Conservation (phyloP, 257 asterid species). For the Penstemon eatonii region DNA sequence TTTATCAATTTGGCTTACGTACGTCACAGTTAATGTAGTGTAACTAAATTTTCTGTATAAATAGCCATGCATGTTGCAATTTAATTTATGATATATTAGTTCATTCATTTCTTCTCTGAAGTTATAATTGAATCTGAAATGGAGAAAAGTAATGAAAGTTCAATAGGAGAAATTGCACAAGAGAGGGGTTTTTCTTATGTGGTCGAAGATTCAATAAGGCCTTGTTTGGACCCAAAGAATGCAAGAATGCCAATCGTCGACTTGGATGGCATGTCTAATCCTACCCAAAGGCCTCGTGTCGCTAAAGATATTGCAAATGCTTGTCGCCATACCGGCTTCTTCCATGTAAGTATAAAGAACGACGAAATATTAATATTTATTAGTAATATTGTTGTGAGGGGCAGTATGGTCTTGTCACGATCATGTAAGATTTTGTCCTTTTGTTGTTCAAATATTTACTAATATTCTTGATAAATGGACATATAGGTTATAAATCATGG, state of each 20-base stretch:
- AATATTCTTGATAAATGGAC: not conserved
- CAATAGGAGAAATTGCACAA: conserved; percentile 42
- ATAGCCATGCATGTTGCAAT: conserved; percentile 1
- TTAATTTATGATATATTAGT: not conserved
- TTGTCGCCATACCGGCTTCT: conserved; percentile 41
- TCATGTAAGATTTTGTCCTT: not conserved
- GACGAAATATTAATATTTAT: not conserved
- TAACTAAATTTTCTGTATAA: not conserved
- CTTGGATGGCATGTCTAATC: conserved; percentile 32
- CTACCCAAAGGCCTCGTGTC: conserved; percentile 20
- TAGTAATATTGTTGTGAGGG: not conserved
- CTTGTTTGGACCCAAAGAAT: not conserved
- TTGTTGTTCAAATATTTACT: not conserved
- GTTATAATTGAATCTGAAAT: not conserved
- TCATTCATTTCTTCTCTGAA: not conserved
- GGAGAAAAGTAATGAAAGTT: conserved; percentile 28
- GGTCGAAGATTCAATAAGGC: conserved; percentile 18
- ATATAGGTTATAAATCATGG: conserved; percentile 50
- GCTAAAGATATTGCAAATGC: conserved; percentile 36
- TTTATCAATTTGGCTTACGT: not conserved
- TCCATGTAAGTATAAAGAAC: conserved; percentile 40
- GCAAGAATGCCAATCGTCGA: conserved; percentile 30
- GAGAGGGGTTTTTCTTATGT: conserved; percentile 39
- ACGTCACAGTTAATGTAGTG: too few species aligned
- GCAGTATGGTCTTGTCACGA: too few species aligned